phyloP scores from a whole-genome alignment of 2,329 filamentous ascomycete species.

The Penicillium italicum region DNA sequence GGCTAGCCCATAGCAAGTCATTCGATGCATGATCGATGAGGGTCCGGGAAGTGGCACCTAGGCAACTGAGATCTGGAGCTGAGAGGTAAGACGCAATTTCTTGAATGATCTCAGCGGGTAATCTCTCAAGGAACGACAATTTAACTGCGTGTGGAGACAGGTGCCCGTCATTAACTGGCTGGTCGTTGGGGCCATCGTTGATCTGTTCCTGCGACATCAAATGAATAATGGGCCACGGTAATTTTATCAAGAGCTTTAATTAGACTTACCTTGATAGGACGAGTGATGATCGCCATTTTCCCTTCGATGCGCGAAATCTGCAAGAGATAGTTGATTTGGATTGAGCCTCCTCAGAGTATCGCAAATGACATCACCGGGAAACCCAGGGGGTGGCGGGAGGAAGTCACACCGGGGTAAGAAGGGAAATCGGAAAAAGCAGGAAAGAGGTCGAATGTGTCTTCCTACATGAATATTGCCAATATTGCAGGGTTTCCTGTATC shows the following conservation, averaged over 20 bases:
- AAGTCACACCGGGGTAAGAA: neutral
- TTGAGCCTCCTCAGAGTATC: constrained; percentile 7
- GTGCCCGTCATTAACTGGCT: constrained; percentile 6
- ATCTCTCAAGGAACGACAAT: constrained; percentile 32
- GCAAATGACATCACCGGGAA: constrained; percentile 21
- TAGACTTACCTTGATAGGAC: neutral
- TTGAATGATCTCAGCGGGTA: constrained; percentile 74
- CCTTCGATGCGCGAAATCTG: neutral
- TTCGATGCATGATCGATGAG: constrained; percentile 59
- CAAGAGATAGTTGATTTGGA: constrained; percentile 2
- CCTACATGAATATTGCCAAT: neutral
- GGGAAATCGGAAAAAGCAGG: neutral
- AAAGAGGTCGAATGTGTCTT: neutral
- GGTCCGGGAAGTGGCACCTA: constrained; percentile 57
- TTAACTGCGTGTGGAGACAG: neutral
- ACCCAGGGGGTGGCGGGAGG: neutral
- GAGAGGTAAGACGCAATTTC: constrained; percentile 65
- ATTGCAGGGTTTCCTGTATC: neutral
- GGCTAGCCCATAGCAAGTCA: constrained; percentile 68
- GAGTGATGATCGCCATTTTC: neutral
- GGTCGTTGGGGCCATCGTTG: neutral
- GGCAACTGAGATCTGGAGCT: constrained; percentile 60
- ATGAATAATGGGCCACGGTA: neutral
- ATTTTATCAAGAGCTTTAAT: no score
- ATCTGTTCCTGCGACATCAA: neutral